phyloP scores from a whole-genome alignment of 148 eudicot species.

The Cornus florida region DNA sequence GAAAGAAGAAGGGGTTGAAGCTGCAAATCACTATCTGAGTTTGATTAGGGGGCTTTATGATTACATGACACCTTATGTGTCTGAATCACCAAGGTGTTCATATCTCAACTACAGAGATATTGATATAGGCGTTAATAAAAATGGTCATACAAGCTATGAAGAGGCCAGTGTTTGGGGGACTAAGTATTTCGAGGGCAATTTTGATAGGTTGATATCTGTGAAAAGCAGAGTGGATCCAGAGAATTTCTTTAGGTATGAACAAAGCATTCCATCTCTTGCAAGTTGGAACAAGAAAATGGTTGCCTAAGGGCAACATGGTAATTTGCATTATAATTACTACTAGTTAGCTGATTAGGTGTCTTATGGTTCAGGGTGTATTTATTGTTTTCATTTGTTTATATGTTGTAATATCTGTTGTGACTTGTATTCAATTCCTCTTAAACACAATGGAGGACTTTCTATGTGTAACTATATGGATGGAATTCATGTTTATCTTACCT shows the following conservation, averaged over 20 bases:
- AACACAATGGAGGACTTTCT: background rate
- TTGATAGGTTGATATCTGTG: constrained; percentile 20
- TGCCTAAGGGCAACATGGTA: background rate
- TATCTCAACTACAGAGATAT: constrained; percentile 20
- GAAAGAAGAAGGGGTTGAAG: background rate
- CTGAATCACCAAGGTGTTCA: constrained; percentile 14
- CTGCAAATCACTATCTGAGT: background rate
- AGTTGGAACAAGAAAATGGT: background rate
- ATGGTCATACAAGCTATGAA: background rate
- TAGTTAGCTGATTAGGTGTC: too few species aligned
- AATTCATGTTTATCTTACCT: too few species aligned
- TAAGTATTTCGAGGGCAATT: constrained; percentile 20
- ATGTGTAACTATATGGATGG: background rate
- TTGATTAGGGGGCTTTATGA: background rate
- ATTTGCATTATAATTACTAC: too few species aligned
- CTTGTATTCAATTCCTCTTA: background rate
- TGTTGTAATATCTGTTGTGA: too few species aligned
- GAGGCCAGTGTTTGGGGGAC: constrained; percentile 11
- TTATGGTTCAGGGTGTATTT: background rate
- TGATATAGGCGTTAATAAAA: constrained; percentile 10
- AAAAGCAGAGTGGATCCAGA: constrained; percentile 15
- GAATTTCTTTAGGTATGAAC: constrained; percentile 19
- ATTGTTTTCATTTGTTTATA: too few species aligned
- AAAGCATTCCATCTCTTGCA: constrained; percentile 14
- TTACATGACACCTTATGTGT: constrained; percentile 22